These are phyloP conservation scores for Diaporthe citriasiana DNA, from an alignment of 2,329 filamentous ascomycete species.

Conservation along the genomic window DNA sequence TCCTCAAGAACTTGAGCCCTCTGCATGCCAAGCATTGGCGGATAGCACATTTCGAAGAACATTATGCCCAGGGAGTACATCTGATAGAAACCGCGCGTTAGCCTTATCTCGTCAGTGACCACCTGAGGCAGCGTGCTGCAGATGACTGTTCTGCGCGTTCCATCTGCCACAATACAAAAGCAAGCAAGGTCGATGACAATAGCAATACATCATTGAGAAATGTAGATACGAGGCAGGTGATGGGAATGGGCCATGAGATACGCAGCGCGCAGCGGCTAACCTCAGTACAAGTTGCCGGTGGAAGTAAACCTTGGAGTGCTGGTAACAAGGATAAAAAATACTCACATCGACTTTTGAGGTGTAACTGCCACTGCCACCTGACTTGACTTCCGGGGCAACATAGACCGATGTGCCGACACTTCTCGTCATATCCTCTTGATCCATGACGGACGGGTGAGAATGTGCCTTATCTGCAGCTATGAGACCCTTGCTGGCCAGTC, in stretches of 20 bases:
- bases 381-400: slow-evolving; percentile 91
- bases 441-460: slow-evolving; percentile 56
- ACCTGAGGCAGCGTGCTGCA: not conserved
- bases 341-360: slow-evolving; percentile 91
- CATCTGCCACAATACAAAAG: not conserved
- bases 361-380: slow-evolving; percentile 81
- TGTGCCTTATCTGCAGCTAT: slow-evolving; percentile 72
- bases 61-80: slow-evolving; percentile 99
- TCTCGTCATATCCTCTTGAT: slow-evolving; percentile 76
- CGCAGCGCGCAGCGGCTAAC: not conserved
- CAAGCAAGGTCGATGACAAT: not conserved
- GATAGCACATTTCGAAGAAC: slow-evolving; percentile 97
- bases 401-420: slow-evolving; percentile 88
- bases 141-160: not conserved
- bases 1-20: slow-evolving; percentile 74
- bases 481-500: slow-evolving; percentile 90
- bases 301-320: not conserved
- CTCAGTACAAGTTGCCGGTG: not conserved
- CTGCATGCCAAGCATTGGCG: slow-evolving; percentile 73
- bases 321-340: slow-evolving; percentile 42
- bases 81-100: slow-evolving; percentile 52
- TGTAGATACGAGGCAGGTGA: not conserved
- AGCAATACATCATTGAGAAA: not conserved
- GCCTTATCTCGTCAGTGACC: not conserved
- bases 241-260: not conserved